phyloP scores from a whole-genome alignment of 2,329 filamentous ascomycete genomes.

The Fusarium subglutinans region DNA sequence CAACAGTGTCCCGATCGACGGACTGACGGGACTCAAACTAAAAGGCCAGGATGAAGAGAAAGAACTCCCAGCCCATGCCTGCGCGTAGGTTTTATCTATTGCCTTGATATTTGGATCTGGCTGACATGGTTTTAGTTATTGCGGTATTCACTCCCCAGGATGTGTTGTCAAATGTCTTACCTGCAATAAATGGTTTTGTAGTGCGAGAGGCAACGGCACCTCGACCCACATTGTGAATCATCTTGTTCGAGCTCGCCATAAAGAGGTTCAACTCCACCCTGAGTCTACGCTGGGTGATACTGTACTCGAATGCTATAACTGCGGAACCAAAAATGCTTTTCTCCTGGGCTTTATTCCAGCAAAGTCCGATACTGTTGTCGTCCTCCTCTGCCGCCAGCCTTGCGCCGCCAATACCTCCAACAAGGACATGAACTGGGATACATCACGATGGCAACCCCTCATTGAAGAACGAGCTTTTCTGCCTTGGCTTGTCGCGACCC shows the following conservation, averaged over 20 bases:
- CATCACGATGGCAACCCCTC: constrained; percentile 94
- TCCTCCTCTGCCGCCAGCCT: constrained; percentile 94
- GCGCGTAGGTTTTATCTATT: constrained; percentile 75
- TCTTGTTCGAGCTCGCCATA: constrained; percentile 94
- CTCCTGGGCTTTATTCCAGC: constrained; percentile 97
- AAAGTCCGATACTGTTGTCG: constrained; percentile 97
- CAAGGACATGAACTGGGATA: constrained; percentile 99
- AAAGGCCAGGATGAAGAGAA: constrained; percentile 78
- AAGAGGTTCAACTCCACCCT: constrained; percentile 97
- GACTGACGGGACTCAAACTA: constrained; percentile 71
- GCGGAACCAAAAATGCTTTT: constrained; percentile 99
- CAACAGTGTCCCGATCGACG: constrained; percentile 83
- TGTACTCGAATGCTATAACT: constrained; percentile 98
- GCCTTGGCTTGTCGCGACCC: constrained; percentile 88
- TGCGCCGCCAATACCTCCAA: constrained; percentile 94
- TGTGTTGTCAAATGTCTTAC: constrained; percentile 96
- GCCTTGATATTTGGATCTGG: constrained; percentile 2
- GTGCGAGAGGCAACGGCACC: constrained; percentile 93
- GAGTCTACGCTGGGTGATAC: constrained; percentile 94
- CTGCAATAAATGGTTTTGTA: constrained; percentile 99
- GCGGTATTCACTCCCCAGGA: constrained; percentile 94
- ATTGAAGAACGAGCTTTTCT: constrained; percentile 97
- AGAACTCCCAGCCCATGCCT: constrained; percentile 92
- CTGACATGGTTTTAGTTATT: constrained; percentile 72
- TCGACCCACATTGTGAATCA: constrained; percentile 99